Evolutionary conservation across 495 filamentous ascomycete genomes (phyloP).

Genomic region (Margaritispora aquatica): DNA sequence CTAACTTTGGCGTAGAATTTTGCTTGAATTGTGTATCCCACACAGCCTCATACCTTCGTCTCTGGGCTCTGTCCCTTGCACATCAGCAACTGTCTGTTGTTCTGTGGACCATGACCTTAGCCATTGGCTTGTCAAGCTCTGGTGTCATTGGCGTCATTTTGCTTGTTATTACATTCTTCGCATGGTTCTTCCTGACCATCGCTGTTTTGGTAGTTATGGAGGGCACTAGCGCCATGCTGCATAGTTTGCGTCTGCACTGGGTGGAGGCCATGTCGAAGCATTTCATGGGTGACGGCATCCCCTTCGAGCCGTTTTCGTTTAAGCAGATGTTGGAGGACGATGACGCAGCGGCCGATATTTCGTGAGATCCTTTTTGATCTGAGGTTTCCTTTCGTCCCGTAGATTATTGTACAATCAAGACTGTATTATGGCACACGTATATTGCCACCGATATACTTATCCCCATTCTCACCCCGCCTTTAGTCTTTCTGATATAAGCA

Average conservation of each 20-base stretch:
- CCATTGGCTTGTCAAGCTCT: slow-evolving; percentile 57
- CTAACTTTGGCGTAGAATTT: slow-evolving; percentile 59
- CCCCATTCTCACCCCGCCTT: not conserved
- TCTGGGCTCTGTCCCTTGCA: slow-evolving; percentile 95
- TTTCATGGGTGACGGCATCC: slow-evolving; percentile 89
- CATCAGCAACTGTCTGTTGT: slow-evolving; percentile 97
- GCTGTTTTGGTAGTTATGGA: slow-evolving; percentile 62
- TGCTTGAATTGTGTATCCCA: slow-evolving; percentile 99
- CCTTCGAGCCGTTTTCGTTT: slow-evolving; percentile 92
- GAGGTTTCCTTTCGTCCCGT: slow-evolving; percentile 5
- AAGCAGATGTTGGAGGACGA: slow-evolving; percentile 83
- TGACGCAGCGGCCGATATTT: slow-evolving; percentile 29
- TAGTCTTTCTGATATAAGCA: not conserved
- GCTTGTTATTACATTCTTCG: slow-evolving; percentile 69
- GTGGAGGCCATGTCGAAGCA: slow-evolving; percentile 99
- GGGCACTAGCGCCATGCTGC: slow-evolving; percentile 84
- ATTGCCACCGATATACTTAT: not conserved
- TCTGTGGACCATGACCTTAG: slow-evolving; percentile 93
- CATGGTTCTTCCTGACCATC: slow-evolving; percentile 78
- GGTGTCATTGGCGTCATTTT: slow-evolving; percentile 69
- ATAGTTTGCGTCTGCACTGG: slow-evolving; percentile 94
- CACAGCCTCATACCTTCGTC: slow-evolving; percentile 95
- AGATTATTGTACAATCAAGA: slow-evolving; percentile 14
- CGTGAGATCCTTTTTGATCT: not conserved
- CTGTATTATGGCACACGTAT: not conserved